These are phyloP conservation scores for Aspergillus baeticus DNA, from an alignment of 495 filamentous ascomycete genomes.

Conservation along the genomic window DNA sequence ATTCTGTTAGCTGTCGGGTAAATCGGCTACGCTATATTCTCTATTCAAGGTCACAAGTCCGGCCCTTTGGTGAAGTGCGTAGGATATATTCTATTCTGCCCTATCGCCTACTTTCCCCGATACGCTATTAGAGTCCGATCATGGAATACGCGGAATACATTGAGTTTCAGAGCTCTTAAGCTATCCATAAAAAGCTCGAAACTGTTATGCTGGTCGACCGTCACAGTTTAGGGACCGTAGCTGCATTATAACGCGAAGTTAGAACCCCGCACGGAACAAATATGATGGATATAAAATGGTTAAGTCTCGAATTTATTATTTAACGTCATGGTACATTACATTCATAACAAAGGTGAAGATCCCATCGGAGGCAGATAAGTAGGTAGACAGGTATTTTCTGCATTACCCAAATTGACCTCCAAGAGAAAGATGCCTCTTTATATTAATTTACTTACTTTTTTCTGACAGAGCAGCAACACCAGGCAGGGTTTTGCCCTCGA, in stretches of 20 bases:
- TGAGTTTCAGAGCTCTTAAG: background rate
- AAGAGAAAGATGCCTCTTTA: background rate
- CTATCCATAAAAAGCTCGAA: too few species aligned
- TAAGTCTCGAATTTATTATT: constrained; percentile 54
- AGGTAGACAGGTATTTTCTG: background rate
- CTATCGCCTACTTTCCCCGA: too few species aligned
- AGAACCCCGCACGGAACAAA: constrained; percentile 12
- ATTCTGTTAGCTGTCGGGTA: too few species aligned
- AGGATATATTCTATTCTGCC: too few species aligned
- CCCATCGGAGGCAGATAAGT: background rate
- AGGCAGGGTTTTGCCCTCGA: constrained; percentile 96
- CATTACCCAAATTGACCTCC: background rate
- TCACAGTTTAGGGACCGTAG: constrained; percentile 30
- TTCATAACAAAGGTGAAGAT: constrained; percentile 15
- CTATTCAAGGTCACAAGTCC: too few species aligned
- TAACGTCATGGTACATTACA: constrained; percentile 29
- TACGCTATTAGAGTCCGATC: too few species aligned
- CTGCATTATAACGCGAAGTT: constrained; percentile 18
- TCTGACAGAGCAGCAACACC: constrained; percentile 85
- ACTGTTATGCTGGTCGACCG: background rate
- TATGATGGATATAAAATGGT: background rate
- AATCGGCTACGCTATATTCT: too few species aligned
- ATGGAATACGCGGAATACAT: too few species aligned
- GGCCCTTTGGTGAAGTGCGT: too few species aligned
- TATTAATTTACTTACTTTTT: constrained; percentile 62